phyloP scores from a whole-genome alignment of 73 alveolate species.

The Diophrys appendiculata region DNA sequence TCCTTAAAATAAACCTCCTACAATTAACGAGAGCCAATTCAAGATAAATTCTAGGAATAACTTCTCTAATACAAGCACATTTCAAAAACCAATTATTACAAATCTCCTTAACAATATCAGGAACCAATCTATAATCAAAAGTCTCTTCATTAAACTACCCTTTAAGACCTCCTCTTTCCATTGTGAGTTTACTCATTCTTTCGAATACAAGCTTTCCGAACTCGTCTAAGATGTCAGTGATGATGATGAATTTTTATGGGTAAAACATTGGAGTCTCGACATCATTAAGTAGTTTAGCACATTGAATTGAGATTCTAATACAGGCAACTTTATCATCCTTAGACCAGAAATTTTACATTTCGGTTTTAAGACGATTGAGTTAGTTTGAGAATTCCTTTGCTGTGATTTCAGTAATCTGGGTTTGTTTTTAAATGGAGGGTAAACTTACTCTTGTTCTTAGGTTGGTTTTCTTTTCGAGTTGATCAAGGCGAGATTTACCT shows the following conservation, averaged over 20 bases:
- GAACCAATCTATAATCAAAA: constrained; percentile 81
- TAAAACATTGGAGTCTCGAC: constrained; percentile 92
- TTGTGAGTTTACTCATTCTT: constrained; percentile 84
- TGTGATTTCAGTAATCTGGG: constrained; percentile 44
- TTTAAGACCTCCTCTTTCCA: constrained; percentile 14
- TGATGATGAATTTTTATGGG: constrained; percentile 90
- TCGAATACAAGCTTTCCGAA: constrained; percentile 89
- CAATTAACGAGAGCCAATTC: constrained; percentile 91
- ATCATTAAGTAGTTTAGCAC: constrained; percentile 92
- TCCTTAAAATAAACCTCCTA: constrained; percentile 78
- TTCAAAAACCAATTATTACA: constrained; percentile 93
- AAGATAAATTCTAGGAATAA: constrained; percentile 92
- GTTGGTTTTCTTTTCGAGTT: constrained; percentile 50
- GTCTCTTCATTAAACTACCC: constrained; percentile 51
- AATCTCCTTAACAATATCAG: constrained; percentile 90
- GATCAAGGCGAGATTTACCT: constrained; percentile 66
- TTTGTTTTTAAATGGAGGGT: constrained; percentile 12
- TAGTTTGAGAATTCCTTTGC: constrained; percentile 62
- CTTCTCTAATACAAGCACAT: constrained; percentile 95
- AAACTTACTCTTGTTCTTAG: constrained; percentile 1
- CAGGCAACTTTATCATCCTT: constrained; percentile 83
- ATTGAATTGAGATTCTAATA: constrained; percentile 88
- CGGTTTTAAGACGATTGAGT: constrained; percentile 52
- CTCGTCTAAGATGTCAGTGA: constrained; percentile 92
- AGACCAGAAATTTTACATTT: constrained; percentile 62